Percentiles rank a stretch among this genome's conserved stretches.
Conservation (phyloP, 108 stramenopile species). For the Aurantiochytrium sp. region DNA sequence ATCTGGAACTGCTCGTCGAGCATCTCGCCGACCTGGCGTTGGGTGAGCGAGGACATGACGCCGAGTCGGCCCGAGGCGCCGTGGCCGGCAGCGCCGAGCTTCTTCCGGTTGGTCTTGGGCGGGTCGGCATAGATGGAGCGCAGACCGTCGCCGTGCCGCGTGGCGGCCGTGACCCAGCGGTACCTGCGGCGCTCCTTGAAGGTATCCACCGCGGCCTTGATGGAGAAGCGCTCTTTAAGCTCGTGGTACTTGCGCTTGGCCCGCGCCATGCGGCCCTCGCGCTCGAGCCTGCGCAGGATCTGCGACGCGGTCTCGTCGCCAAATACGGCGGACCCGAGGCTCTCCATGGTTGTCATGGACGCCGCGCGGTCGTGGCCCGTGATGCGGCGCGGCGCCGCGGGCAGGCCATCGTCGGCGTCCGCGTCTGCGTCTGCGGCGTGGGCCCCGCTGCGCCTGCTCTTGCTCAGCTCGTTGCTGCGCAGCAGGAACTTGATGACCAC, state of each 20-base stretch:
- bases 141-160: conserved; percentile 4
- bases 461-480: not conserved
- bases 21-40: not conserved
- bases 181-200: not conserved
- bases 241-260: not conserved
- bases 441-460: not conserved
- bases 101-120: not conserved
- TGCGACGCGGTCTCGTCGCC: not conserved
- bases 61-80: not conserved
- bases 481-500: conserved; percentile 5
- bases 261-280: not conserved
- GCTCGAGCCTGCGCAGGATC: not conserved
- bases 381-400: not conserved
- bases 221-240: not conserved
- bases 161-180: not conserved
- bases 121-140: not conserved
- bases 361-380: not conserved
- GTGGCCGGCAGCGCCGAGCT: not conserved
- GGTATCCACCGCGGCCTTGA: not conserved
- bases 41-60: not conserved
- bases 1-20: conserved; percentile 8
- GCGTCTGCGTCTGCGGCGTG: too few relatives aligned
- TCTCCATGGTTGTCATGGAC: not conserved
- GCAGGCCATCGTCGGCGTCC: not conserved
- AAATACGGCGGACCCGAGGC: not conserved